Evolutionary conservation across 2,329 filamentous ascomycete species (phyloP), one percentile per base, ranked within the genome.

Genomic region (Talaromyces sp.): DNA sequence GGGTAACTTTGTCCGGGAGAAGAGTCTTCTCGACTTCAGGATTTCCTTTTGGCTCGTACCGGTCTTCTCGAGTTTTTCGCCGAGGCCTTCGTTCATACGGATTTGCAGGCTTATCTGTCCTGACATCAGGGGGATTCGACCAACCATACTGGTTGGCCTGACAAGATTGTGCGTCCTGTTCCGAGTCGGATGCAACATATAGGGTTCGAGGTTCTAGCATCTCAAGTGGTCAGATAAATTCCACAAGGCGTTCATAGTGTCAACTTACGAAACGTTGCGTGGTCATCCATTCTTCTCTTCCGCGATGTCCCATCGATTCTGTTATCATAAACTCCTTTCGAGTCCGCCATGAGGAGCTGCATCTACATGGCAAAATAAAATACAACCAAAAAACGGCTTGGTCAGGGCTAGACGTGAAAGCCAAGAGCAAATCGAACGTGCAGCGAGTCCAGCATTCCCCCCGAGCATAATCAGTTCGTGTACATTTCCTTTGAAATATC

Each of bases 41-140:
- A 19, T 8, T 7, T 51, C 38, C 26, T 52, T 17, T 43, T 11
- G 75, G 76, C 29, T 85, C 79, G 67, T 88, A 88, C 35, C 79
- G 81, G 65, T 84, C 80, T 26, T 77, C 72, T 56, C 78, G 80
- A 17, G 83, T 87, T 70, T 82, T 88, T 63, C 80, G 75, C 32
- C 86, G 80, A 19, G 79, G 72, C 52, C 76, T 76, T 65, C 79
- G 85, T 58, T 83, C 78, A 59, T 81, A 86, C 14, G 53, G 38
- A 32, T 64, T 62, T 19, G 8, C 48, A 27, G 12, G 48, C 26
- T 0, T 17, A 17, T 51, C 48, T 14, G 26, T 14, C 24, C 12
- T 17, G 7, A n/a, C 27, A 3, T 9, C 9, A 3, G 19, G 41
- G 19, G 17, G 19, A 43, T 43, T 21, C 19, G 38, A 19, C 12